Conservation (phyloP, 2,329 filamentous ascomycete genomes). For the Aspergillus viridinutans region DNA sequence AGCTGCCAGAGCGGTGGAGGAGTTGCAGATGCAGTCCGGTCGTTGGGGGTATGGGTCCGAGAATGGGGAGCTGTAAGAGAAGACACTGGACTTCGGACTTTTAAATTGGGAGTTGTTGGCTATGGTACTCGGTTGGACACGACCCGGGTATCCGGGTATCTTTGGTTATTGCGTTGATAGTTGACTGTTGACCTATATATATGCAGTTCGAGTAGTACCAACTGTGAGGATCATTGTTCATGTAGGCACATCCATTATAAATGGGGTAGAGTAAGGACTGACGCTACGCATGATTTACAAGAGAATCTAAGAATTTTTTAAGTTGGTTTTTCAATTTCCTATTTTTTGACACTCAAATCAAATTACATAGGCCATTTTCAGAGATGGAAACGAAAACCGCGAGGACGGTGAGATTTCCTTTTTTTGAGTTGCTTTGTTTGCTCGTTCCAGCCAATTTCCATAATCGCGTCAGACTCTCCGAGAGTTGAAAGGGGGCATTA, state of each 20-base stretch:
- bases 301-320: slow-evolving; percentile 4
- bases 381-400: neutral
- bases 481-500: no score
- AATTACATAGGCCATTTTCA: slow-evolving; percentile 25
- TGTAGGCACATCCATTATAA: no score
- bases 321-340: slow-evolving; percentile 17
- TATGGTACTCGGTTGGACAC: slow-evolving; percentile 13
- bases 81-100: neutral
- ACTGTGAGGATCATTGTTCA: no score
- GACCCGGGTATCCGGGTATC: slow-evolving; percentile 1
- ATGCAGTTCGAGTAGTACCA: no score
- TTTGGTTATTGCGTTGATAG: slow-evolving; percentile 10
- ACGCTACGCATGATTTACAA: no score
- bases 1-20: slow-evolving; percentile 21
- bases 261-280: no score
- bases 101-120: neutral
- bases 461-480: neutral
- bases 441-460: neutral
- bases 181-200: no score
- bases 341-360: slow-evolving; percentile 29
- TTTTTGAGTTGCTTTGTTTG: neutral
- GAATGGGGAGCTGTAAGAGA: slow-evolving; percentile 21
- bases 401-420: neutral
- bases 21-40: slow-evolving; percentile 9
- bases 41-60: slow-evolving; percentile 12